phyloP scores from a whole-genome alignment of 371 early-diverging fungal genomes.

The Basidiobolus heterosporus region DNA sequence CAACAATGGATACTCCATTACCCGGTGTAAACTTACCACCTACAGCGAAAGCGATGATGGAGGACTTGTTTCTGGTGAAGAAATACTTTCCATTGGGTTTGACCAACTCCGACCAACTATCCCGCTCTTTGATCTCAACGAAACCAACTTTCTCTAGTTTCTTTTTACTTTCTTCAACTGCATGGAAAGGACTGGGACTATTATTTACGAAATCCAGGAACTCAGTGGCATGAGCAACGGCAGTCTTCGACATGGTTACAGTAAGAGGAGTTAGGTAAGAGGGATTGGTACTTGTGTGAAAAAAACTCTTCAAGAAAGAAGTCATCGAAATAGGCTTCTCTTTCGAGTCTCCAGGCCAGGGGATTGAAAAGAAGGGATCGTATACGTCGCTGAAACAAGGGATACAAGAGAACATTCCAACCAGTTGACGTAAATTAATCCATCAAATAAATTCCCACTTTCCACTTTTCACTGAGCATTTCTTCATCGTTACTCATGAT shows the following conservation, averaged over 20 bases:
- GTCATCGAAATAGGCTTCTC: no score
- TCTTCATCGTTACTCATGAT: no score
- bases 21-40: slow-evolving; percentile 64
- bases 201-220: slow-evolving; percentile 80
- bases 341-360: no score
- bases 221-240: slow-evolving; percentile 14
- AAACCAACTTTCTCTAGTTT: slow-evolving; percentile 61
- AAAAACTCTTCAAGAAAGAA: no score
- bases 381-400: no score
- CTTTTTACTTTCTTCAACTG: slow-evolving; percentile 46
- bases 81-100: slow-evolving; percentile 73
- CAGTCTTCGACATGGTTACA: not conserved
- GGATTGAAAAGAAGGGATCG: no score
- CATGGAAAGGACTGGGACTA: slow-evolving; percentile 88
- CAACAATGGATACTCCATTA: slow-evolving; percentile 74
- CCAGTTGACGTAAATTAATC: no score
- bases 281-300: no score
- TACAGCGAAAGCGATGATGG: slow-evolving; percentile 83
- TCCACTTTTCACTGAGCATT: no score
- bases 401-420: no score
- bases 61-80: slow-evolving; percentile 80
- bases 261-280: not conserved
- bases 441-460: no score
- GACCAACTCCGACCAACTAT: slow-evolving; percentile 52
- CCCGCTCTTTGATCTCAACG: slow-evolving; percentile 67